Evolutionary conservation across 805 yeast genomes (phyloP), one percentile per base, ranked within the genome.

Genomic region (Kluyveromyces dobzhanskii): DNA sequence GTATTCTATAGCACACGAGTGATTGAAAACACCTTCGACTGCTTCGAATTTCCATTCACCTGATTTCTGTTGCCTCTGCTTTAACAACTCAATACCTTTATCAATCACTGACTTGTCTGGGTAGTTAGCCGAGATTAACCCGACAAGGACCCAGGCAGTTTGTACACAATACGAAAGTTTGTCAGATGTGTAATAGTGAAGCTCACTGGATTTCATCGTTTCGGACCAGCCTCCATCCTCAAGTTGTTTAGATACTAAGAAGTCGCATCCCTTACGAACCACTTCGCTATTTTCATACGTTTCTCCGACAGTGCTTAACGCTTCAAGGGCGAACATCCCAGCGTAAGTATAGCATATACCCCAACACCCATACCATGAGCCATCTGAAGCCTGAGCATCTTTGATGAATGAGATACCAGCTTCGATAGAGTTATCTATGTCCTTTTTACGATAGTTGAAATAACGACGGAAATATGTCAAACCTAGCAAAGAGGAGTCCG

Each of bases 311-410:
- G 90, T 75, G 19, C 76, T 67, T 35, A 92, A 68, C 0, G 97
- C 97, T 51, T 92, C 99, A 21, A 92, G 61, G 0, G 99, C 99
- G 73, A 92, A 92, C 98, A 92, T 92, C 2, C 87, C 84, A 0
- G 97, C 97, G 60, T 92, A 92, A 0, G 96, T 85, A 56, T 71
- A 87, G 57, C 99, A 92, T 4, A 92, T 80, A 27, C 98, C 99
- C 99, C 99, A 92, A 30, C 86, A 78, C 1, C 99, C 99, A 58
- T 88, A 94, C 97, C 97, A 92, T 11, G 94, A 79, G 0, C 99
- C 99, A 59, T 92, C 95, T 0, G 54, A 52, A 32, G 69, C 66
- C 60, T 92, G 98, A 2, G 75, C 74, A 3, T 66, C 59, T 36
- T 73, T 74, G 32, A 92, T 84, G 52, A 81, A 92, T 3, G 71